Conservation (phyloP, 2,329 filamentous ascomycete species). For the Monilinia polystroma region DNA sequence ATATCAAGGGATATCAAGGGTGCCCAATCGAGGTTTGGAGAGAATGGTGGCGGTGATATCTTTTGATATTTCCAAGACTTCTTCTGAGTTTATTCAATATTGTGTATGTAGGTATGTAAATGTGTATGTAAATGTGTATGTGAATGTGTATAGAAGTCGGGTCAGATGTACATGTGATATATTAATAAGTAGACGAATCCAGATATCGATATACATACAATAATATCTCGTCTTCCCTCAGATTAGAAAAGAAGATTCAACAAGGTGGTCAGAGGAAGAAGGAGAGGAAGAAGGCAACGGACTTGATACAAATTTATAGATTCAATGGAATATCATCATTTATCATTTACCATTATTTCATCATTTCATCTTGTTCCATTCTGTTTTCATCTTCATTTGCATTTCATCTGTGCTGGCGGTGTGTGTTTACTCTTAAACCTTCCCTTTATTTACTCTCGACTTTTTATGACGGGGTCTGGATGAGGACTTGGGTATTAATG, state of each 20-base stretch:
- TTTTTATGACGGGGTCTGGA: background rate
- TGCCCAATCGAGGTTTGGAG: background rate
- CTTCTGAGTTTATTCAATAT: conserved; percentile 7
- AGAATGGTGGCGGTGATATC: background rate
- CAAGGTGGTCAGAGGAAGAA: too few relatives aligned
- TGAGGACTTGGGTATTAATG: background rate
- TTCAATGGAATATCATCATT: background rate
- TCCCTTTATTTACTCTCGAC: too few relatives aligned
- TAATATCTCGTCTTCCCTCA: background rate
- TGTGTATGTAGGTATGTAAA: background rate
- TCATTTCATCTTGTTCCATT: background rate
- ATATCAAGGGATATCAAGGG: too few relatives aligned
- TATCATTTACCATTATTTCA: background rate
- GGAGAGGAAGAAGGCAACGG: too few relatives aligned
- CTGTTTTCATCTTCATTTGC: too few relatives aligned
- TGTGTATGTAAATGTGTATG: background rate
- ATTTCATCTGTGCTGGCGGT: too few relatives aligned
- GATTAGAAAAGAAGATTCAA: too few relatives aligned
- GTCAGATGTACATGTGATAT: background rate
- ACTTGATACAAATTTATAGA: too few relatives aligned
- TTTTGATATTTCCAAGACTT: conserved; percentile 3
- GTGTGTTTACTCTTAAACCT: too few relatives aligned
- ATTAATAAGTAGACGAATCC: background rate
- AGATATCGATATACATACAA: background rate
- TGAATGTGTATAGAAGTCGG: background rate